These are phyloP conservation scores for Geotrichum australiense DNA, from an alignment of 1,139 yeast species.

Conservation along the genomic window DNA sequence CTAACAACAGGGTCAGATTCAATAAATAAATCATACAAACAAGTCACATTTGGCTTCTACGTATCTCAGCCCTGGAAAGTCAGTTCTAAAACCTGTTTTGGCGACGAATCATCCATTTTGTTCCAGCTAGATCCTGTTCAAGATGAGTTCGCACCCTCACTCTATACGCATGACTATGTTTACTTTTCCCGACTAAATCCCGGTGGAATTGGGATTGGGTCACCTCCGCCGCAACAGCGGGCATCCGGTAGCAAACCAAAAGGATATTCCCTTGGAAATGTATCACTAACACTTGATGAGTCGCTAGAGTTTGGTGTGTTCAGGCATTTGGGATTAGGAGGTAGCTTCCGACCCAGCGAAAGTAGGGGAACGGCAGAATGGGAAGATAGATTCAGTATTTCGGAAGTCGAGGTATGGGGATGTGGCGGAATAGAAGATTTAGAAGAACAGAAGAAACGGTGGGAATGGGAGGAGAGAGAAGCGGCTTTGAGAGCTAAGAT, in stretches of 20 bases:
- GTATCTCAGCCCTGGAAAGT: slow-evolving; percentile 69
- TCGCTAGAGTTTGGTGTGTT: slow-evolving; percentile 76
- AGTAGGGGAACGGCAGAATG: slow-evolving; percentile 36
- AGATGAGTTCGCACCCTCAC: slow-evolving; percentile 40
- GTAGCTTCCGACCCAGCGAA: slow-evolving; percentile 38
- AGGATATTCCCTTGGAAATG: slow-evolving; percentile 45
- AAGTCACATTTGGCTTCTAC: slow-evolving; percentile 53
- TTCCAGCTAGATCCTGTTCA: slow-evolving; percentile 62
- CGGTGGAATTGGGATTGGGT: slow-evolving; percentile 79
- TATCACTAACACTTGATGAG: slow-evolving; percentile 70
- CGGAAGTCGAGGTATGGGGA: slow-evolving; percentile 88
- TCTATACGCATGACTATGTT: slow-evolving; percentile 27
- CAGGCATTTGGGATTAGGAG: slow-evolving; percentile 56
- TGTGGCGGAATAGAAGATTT: slow-evolving; percentile 72
- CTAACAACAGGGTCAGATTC: slow-evolving; percentile 18
- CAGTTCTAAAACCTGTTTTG: slow-evolving; percentile 68
- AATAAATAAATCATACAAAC: slow-evolving; percentile 34
- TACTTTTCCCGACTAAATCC: slow-evolving; percentile 34
- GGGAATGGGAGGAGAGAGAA: slow-evolving; percentile 92
- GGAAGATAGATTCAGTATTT: slow-evolving; percentile 66
- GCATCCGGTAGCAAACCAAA: slow-evolving; percentile 15
- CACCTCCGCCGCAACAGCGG: slow-evolving; percentile 31
- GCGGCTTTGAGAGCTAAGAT: slow-evolving; percentile 71
- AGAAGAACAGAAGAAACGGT: slow-evolving; percentile 63
- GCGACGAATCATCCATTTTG: slow-evolving; percentile 48